Percentiles rank a stretch among this genome's conserved stretches.
Conservation (phyloP, 1,284 basidiomycete species). For the Melampsora medusae region DNA sequence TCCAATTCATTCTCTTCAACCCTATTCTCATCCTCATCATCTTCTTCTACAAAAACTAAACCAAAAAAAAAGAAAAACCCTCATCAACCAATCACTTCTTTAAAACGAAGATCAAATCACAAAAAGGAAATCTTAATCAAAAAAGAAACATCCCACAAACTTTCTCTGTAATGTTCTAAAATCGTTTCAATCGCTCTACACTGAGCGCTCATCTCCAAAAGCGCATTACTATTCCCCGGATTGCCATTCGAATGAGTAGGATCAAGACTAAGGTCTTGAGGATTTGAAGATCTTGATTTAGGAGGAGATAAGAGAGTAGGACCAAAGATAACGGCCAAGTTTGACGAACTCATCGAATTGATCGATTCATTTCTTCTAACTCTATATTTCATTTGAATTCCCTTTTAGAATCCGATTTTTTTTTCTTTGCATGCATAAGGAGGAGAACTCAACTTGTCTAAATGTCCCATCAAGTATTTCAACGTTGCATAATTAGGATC, state of each 20-base stretch:
- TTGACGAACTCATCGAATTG: slow-evolving; percentile 91
- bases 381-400: not conserved
- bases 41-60: slow-evolving; percentile 12
- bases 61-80: not conserved
- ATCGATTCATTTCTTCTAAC: slow-evolving; percentile 52
- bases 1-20: too few species aligned
- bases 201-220: slow-evolving; percentile 66
- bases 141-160: not conserved
- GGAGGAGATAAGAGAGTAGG: slow-evolving; percentile 80
- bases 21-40: not conserved
- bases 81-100: too few species aligned
- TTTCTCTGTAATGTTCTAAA: slow-evolving; percentile 77
- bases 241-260: not conserved
- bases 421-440: too few species aligned
- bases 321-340: slow-evolving; percentile 94
- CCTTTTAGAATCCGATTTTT: too few species aligned
- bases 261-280: slow-evolving; percentile 47
- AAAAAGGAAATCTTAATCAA: not conserved
- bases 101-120: not conserved
- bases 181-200: slow-evolving; percentile 85
- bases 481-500: slow-evolving; percentile 97
- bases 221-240: slow-evolving; percentile 29
- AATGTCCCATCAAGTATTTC: slow-evolving; percentile 90
- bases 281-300: slow-evolving; percentile 53
- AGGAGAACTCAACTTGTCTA: slow-evolving; percentile 66